phyloP scores from a whole-genome alignment of 1,284 basidiomycete genomes.

The Austropuccinia psidii region DNA sequence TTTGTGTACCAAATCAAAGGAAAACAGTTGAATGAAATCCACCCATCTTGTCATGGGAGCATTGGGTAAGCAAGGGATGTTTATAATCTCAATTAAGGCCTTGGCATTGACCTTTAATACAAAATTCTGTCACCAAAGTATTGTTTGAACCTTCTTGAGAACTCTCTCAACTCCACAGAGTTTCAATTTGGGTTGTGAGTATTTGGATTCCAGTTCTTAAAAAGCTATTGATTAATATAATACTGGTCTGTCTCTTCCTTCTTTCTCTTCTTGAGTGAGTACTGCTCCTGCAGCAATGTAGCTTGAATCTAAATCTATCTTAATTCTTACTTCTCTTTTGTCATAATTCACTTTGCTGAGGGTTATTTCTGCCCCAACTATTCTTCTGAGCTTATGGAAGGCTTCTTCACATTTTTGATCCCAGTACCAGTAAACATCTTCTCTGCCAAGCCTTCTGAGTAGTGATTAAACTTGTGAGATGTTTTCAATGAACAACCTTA shows the following conservation, averaged over 20 bases:
- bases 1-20: slow-evolving; percentile 13
- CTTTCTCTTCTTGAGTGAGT: not conserved
- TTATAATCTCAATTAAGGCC: slow-evolving; percentile 21
- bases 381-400: not conserved
- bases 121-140: not conserved
- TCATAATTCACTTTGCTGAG: not conserved
- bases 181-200: not conserved
- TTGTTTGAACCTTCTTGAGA: not conserved
- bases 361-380: not conserved
- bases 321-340: not conserved
- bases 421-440: not conserved
- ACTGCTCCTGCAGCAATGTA: not conserved
- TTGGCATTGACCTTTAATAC: slow-evolving; percentile 13
- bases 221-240: not conserved
- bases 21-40: slow-evolving; percentile 17
- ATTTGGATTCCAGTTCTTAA: not conserved
- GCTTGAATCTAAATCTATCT: not conserved
- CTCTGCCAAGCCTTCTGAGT: not conserved
- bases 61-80: not conserved
- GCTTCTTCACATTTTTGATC: not conserved
- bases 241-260: not conserved
- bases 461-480: not conserved
- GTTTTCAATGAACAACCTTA: not conserved
- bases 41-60: slow-evolving; percentile 21
- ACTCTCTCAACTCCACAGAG: not conserved